Conservation (phyloP, 495 filamentous ascomycete genomes). For the Talaromyces thailandensis region DNA sequence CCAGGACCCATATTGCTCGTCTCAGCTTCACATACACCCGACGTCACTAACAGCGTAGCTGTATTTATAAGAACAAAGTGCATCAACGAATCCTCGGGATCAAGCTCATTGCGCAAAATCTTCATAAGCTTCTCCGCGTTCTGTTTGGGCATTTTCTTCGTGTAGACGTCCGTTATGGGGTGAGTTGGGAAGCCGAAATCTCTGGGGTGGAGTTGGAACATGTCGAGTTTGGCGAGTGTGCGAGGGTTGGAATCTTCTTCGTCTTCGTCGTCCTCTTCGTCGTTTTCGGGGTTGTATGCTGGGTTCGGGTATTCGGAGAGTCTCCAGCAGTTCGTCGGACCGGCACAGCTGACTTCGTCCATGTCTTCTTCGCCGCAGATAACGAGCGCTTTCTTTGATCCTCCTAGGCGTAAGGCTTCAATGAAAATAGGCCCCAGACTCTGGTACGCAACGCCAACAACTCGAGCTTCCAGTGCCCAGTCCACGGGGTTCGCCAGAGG, state of each 20-base stretch:
- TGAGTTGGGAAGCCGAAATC: slow-evolving; percentile 81
- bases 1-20: slow-evolving; percentile 67
- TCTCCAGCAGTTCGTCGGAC: slow-evolving; percentile 79
- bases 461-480: slow-evolving; percentile 69
- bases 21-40: slow-evolving; percentile 80
- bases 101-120: slow-evolving; percentile 64
- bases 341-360: slow-evolving; percentile 89
- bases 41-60: slow-evolving; percentile 72
- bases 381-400: slow-evolving; percentile 74
- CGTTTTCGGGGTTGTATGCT: slow-evolving; percentile 19
- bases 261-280: slow-evolving; percentile 23
- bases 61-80: slow-evolving; percentile 93
- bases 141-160: slow-evolving; percentile 75
- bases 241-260: slow-evolving; percentile 30
- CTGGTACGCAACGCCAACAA: slow-evolving; percentile 83
- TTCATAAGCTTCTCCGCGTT: slow-evolving; percentile 75
- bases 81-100: slow-evolving; percentile 70
- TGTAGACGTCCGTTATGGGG: slow-evolving; percentile 64
- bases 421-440: slow-evolving; percentile 81
- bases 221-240: slow-evolving; percentile 49
- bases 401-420: slow-evolving; percentile 69
- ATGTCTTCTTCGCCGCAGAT: slow-evolving; percentile 92
- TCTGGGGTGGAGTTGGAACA: slow-evolving; percentile 64
- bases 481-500: slow-evolving; percentile 86
- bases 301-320: slow-evolving; percentile 49